A percentile compares a stretch with the other conserved stretches of the same genome.
Evolutionary conservation across 345 rosid species (phyloP).

Genomic region (Populus tremula): DNA sequence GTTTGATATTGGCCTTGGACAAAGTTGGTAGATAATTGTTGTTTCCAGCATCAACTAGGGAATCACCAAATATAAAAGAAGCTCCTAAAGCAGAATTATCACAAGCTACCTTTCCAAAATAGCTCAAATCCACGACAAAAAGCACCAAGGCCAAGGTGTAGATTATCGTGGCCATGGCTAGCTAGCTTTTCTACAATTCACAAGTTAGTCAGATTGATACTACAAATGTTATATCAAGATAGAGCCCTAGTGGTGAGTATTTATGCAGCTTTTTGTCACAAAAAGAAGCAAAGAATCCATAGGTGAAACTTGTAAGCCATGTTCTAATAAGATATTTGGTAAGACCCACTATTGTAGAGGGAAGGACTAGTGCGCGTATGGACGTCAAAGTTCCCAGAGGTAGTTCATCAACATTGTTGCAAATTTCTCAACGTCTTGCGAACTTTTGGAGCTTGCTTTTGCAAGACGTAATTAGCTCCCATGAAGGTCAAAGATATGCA

Average conservation of each 20-base stretch:
- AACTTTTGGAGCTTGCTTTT: slow-evolving; percentile 24
- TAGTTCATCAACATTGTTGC: slow-evolving; percentile 39
- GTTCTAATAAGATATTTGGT: slow-evolving; percentile 34
- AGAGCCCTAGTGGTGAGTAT: not conserved
- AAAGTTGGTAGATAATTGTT: slow-evolving; percentile 73
- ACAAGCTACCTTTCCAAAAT: slow-evolving; percentile 17
- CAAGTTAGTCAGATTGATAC: not conserved
- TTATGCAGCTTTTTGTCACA: slow-evolving; percentile 7
- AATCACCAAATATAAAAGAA: slow-evolving; percentile 81
- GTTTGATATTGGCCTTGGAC: slow-evolving; percentile 74
- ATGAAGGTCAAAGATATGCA: slow-evolving; percentile 6
- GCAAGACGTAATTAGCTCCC: slow-evolving; percentile 13
- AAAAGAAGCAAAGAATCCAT: not conserved
- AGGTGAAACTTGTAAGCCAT: slow-evolving; percentile 37
- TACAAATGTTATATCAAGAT: not conserved
- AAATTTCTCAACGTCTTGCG: slow-evolving; percentile 21
- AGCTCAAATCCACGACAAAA: slow-evolving; percentile 6
- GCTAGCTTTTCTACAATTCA: not conserved
- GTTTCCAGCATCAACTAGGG: slow-evolving; percentile 85
- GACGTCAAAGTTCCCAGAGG: slow-evolving; percentile 13
- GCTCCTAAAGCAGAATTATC: slow-evolving; percentile 39
- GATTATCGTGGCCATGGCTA: slow-evolving; percentile 17
- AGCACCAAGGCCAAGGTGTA: slow-evolving; percentile 15
- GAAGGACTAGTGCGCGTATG: not conserved
- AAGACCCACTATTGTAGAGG: slow-evolving; percentile 23